Percentiles rank a stretch among this genome's conserved stretches.
phyloP scores from a whole-genome alignment of 2,329 filamentous ascomycete genomes.

The Scytalidium lignicola region DNA sequence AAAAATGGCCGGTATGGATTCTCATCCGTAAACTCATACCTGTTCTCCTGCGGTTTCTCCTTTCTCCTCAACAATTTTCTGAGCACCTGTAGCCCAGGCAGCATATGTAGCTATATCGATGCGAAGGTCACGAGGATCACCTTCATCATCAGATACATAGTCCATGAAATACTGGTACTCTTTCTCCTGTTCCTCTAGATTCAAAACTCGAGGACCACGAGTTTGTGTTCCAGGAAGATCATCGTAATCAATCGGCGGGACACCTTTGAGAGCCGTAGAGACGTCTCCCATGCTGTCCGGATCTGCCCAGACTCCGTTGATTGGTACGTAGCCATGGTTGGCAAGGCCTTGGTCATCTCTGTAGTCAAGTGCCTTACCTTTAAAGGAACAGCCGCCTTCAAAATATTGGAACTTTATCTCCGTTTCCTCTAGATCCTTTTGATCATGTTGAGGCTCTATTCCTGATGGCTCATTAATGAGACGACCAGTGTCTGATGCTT shows the following conservation, averaged over 20 bases:
- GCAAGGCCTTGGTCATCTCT: slow-evolving; percentile 14
- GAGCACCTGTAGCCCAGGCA: slow-evolving; percentile 30
- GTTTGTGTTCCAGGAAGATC: neutral
- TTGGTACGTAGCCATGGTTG: slow-evolving; percentile 23
- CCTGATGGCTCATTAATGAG: neutral
- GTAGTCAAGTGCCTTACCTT: slow-evolving; percentile 13
- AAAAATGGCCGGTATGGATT: neutral
- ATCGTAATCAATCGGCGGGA: neutral
- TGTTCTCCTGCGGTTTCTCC: slow-evolving; percentile 7
- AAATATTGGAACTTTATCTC: neutral
- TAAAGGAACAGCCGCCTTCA: neutral
- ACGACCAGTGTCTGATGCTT: neutral
- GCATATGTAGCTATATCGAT: slow-evolving; percentile 40
- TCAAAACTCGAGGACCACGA: slow-evolving; percentile 13
- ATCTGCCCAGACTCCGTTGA: slow-evolving; percentile 23
- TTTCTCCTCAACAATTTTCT: slow-evolving; percentile 17
- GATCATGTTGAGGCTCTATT: neutral
- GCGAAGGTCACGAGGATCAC: slow-evolving; percentile 28
- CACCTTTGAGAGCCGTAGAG: slow-evolving; percentile 10
- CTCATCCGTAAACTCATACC: slow-evolving; percentile 13
- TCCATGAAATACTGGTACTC: slow-evolving; percentile 17
- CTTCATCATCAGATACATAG: slow-evolving; percentile 37
- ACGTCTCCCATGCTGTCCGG: slow-evolving; percentile 21
- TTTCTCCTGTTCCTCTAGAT: slow-evolving; percentile 8
- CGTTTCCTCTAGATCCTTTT: neutral